These are phyloP conservation scores for Entomophthora muscae DNA, from an alignment of 371 early-diverging fungal species.

Conservation along the genomic window DNA sequence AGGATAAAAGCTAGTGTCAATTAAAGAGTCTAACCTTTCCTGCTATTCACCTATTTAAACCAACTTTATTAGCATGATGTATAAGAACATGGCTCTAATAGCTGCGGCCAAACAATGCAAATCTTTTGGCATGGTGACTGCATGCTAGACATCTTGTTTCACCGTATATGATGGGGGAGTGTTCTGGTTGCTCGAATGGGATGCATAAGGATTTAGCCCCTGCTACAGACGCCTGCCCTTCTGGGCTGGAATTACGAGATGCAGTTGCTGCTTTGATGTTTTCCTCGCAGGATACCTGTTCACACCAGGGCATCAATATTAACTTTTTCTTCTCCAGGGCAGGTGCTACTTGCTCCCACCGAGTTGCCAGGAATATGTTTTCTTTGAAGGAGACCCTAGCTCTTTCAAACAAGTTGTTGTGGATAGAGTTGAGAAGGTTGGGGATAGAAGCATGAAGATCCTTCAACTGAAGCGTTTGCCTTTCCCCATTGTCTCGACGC, in stretches of 20 bases:
- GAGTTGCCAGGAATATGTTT: conserved; percentile 51
- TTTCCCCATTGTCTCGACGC: conserved; percentile 74
- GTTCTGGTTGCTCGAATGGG: conserved; percentile 81
- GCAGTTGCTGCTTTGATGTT: conserved; percentile 88
- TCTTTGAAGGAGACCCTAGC: conserved; percentile 73
- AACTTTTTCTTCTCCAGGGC: conserved; percentile 79
- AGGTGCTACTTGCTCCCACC: conserved; percentile 88
- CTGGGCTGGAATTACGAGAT: conserved; percentile 47
- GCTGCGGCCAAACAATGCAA: conserved; percentile 79
- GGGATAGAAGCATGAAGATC: conserved; percentile 37
- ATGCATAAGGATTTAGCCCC: conserved; percentile 99
- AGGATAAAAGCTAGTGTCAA: too few species aligned
- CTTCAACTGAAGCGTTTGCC: conserved; percentile 40
- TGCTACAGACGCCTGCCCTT: conserved; percentile 90
- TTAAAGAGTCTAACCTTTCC: too few species aligned
- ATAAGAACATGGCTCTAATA: conserved; percentile 33
- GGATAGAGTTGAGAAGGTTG: conserved; percentile 67
- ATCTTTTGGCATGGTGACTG: conserved; percentile 59
- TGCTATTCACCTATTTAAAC: too few species aligned
- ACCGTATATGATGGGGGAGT: conserved; percentile 52
- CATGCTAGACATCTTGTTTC: conserved; percentile 74
- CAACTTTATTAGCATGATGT: too few species aligned
- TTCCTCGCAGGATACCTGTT: conserved; percentile 84
- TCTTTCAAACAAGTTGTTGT: conserved; percentile 77
- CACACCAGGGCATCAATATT: conserved; percentile 95